A percentile compares a stretch with the other conserved stretches of the same genome.
Conservation (phyloP, 2,329 filamentous ascomycete species). For the Cercospora brassicicola region DNA sequence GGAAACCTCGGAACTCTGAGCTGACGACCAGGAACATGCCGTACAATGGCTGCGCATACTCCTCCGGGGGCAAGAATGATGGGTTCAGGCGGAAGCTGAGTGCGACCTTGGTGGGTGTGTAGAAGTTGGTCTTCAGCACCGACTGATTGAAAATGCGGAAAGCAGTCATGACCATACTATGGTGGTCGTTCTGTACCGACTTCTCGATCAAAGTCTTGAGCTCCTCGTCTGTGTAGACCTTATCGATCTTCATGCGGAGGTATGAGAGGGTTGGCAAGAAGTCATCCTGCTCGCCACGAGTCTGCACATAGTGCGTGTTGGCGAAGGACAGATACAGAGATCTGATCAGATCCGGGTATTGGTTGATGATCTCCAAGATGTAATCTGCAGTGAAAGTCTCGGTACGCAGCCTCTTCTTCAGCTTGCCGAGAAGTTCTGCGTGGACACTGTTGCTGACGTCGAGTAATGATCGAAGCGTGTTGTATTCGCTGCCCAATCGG, state of each 20-base stretch:
- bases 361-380: slow-evolving; percentile 93
- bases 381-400: slow-evolving; percentile 99
- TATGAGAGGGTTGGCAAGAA: slow-evolving; percentile 71
- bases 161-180: slow-evolving; percentile 95
- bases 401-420: slow-evolving; percentile 91
- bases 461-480: slow-evolving; percentile 76
- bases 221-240: slow-evolving; percentile 72
- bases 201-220: slow-evolving; percentile 75
- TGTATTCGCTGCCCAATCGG: slow-evolving; percentile 88
- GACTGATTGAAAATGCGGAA: slow-evolving; percentile 94
- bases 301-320: slow-evolving; percentile 75
- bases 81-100: slow-evolving; percentile 94
- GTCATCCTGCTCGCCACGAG: slow-evolving; percentile 63
- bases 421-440: slow-evolving; percentile 82
- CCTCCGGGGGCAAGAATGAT: slow-evolving; percentile 80
- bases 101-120: slow-evolving; percentile 97
- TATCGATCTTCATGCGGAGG: slow-evolving; percentile 64
- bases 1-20: slow-evolving; percentile 94
- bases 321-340: slow-evolving; percentile 90
- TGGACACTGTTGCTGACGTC: slow-evolving; percentile 80
- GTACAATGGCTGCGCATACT: slow-evolving; percentile 91
- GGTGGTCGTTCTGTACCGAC: slow-evolving; percentile 87
- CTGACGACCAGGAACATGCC: slow-evolving; percentile 99
- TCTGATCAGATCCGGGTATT: slow-evolving; percentile 83
- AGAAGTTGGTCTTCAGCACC: slow-evolving; percentile 95